Evolutionary conservation across 805 yeast genomes (phyloP), one percentile per base, ranked within the genome.

Genomic region (Wickerhamomyces sydowiorum): DNA sequence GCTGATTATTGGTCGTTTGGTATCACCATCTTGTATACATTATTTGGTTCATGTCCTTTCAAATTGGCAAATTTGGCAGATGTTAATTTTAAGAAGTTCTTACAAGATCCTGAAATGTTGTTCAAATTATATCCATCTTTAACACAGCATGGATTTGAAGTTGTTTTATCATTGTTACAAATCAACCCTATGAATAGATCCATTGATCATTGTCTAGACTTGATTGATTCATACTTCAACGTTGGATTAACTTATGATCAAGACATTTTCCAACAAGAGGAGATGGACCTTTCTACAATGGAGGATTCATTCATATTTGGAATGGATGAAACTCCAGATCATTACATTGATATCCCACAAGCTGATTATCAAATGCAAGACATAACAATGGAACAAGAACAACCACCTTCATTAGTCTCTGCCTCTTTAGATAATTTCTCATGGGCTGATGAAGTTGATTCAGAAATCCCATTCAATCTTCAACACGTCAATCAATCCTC

Each of bases 1-100:
- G 83, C 88, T 32, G 96, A 89, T 63, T 72, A 85, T 45, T 89
- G 97, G 97, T 81, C 96, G 0, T 61, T 85, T 31, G 97, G 96
- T 17, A 78, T 89, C 42, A 84, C 90, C 28, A 65, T 89, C 46
- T 64, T 89, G 46, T 88, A 89, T 46, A 69, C 84, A 37, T 74
- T 88, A 28, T 89, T 89, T 64, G 95, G 90, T 36, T 76, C 82
- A 52, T 82, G 86, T 59, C 96, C 96, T 4, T 89, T 88, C 67
- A 79, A 75, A 51, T 48, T 60, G 32, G 80, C 84, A n/a, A 88
- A 89, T 21, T 72, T 75, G 41, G 70, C 77, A 24, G 95, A 87
- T 64, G 76, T 76, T 43, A 62, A 82, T 49, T 86, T 83, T 60
- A 57, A 77, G 45, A 82, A 80, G 56, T 86, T 80, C 65, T 78